phyloP scores from a whole-genome alignment of 257 asterid genomes.

The Gentiana dahurica region DNA sequence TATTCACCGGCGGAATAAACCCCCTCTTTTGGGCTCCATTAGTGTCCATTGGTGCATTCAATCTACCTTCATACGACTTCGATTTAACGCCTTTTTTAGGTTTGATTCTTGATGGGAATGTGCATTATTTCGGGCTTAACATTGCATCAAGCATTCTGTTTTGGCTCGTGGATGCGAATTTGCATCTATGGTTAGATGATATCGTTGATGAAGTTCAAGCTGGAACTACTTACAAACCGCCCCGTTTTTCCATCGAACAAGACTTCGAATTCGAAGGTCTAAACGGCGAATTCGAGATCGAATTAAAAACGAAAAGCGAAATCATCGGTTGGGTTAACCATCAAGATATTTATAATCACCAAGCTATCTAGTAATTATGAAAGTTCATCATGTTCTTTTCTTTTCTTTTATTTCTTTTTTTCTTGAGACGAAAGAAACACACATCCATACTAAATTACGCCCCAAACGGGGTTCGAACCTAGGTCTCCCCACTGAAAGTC shows the following conservation, averaged over 20 bases:
- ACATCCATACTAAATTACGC: no score
- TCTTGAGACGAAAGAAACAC: no score
- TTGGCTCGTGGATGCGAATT: conserved; percentile 78
- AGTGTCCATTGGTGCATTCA: conserved; percentile 74
- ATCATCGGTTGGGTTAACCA: conserved; percentile 63
- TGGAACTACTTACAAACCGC: conserved; percentile 20
- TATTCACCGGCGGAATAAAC: conserved; percentile 68
- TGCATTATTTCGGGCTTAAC: conserved; percentile 38
- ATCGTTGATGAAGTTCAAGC: conserved; percentile 38
- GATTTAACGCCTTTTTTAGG: conserved; percentile 65
- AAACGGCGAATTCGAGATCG: conserved; percentile 47
- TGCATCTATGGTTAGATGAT: conserved; percentile 77
- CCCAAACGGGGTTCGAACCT: no score
- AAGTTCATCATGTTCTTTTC: no score
- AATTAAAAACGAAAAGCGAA: conserved; percentile 34
- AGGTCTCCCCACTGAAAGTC: no score
- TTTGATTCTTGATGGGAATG: conserved; percentile 42
- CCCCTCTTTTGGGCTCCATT: conserved; percentile 87
- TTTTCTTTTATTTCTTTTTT: no score
- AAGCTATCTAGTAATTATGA: no score
- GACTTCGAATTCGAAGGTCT: conserved; percentile 25
- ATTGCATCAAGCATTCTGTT: conserved; percentile 52
- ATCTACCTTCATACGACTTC: conserved; percentile 69
- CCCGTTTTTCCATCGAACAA: conserved; percentile 22
- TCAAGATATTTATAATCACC: no score